Base-by-base conservation (phyloP, 345 rosid species). In the Erysimum cheiranthoides region DNA sequence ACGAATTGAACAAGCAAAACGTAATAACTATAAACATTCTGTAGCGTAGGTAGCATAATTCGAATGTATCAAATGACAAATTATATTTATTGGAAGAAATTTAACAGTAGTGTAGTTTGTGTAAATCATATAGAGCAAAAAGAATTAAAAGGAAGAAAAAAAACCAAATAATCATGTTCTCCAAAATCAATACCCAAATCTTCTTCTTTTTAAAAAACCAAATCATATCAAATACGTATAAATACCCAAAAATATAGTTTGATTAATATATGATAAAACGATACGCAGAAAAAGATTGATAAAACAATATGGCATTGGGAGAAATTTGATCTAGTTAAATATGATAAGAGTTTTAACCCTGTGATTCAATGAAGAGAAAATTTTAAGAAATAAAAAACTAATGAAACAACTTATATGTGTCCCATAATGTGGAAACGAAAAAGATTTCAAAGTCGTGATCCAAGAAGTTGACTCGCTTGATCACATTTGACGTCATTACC, bases 401-500 rank as follows among this genome's bases (percentile, higher is more conserved):
- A n/a, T 10, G 56, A 21, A 52, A 25, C 16, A 27, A 14, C 8
- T 6, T 13, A 13, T 45, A n/a, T 45, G 50, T 11, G 35, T 53
- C 34, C 34, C 35, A 28, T 53, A 12, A 12, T 52, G 2, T 28
- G 8, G 17, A 32, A 31, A 57, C 39, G 3, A 16, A n/a, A 16
- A n/a, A 56, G 12, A 35, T 35, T 46, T 70, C 42, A 49, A 50
- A 49, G 5, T 49, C 46, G 7, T 5, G 35, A 62, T 84, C 87
- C 84, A 12, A 86, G 78, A 72, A 65, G 73, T 71, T 84, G 79
- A 73, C 87, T 60, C 0, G 88, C 89, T 12, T 77, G 60, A 78
- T 86, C 84, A 73, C 93, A 90, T 43, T 86, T 80, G 17, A 83
- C 65, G 30, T 82, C 84, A n/a, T 85, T 84, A 17, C 85, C 85